Evolutionary conservation across 2,329 filamentous ascomycete species (phyloP).

Genomic region (Aspergillus brasiliensis): DNA sequence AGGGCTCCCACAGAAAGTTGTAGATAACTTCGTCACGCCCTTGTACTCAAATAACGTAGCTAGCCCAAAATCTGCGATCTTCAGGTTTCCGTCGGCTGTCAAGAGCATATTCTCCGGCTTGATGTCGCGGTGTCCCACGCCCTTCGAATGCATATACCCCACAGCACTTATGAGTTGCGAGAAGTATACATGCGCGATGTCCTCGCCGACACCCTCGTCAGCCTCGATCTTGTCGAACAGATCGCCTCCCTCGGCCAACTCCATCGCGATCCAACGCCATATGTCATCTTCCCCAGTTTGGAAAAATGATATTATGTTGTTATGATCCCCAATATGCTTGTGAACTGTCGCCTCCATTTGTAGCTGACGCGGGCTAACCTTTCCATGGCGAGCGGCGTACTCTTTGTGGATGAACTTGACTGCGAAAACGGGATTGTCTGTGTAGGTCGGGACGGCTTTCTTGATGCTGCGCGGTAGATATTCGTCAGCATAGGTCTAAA

Average conservation of each 20-base stretch:
- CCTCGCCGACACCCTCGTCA: conserved; percentile 88
- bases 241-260: conserved; percentile 91
- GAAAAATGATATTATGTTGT: conserved; percentile 93
- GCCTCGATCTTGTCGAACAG: conserved; percentile 99
- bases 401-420: conserved; percentile 99
- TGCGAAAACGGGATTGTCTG: conserved; percentile 77
- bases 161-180: conserved; percentile 86
- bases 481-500: conserved; percentile 13
- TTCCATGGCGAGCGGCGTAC: conserved; percentile 86
- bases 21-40: conserved; percentile 76
- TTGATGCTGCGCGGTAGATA: conserved; percentile 68
- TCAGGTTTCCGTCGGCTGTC: conserved; percentile 79
- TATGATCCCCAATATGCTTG: conserved; percentile 82
- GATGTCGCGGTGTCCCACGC: conserved; percentile 87
- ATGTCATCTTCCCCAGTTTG: conserved; percentile 78
- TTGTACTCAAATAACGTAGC: conserved; percentile 92
- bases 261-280: conserved; percentile 99
- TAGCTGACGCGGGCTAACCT: conserved; percentile 85
- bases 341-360: conserved; percentile 90
- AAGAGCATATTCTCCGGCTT: conserved; percentile 96
- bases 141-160: conserved; percentile 93
- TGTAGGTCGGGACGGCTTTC: conserved; percentile 78
- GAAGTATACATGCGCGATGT: conserved; percentile 97
- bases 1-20: conserved; percentile 90
- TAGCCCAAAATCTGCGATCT: conserved; percentile 95